A percentile compares a stretch with the other conserved stretches of the same genome.
These are phyloP conservation scores for Pinus taeda DNA, from an alignment of 75 land plant genomes.

Conservation along the genomic window DNA sequence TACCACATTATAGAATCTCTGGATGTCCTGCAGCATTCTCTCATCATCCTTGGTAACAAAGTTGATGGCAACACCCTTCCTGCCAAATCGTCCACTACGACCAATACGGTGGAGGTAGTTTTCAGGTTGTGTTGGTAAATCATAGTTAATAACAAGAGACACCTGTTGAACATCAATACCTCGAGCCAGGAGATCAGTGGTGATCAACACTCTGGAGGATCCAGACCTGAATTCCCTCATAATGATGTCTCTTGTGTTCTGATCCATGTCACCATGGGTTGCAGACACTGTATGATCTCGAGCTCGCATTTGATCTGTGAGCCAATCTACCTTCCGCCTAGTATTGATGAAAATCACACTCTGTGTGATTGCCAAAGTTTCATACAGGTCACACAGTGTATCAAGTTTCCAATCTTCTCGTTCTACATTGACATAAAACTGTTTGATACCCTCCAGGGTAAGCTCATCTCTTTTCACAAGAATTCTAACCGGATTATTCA, in stretches of 20 bases:
- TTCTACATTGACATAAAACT: constrained; percentile 50
- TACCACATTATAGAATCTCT: constrained; percentile 61
- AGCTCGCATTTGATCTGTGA: constrained; percentile 59
- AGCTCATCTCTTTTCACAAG: constrained; percentile 64
- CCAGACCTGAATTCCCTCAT: constrained; percentile 86
- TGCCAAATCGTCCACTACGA: constrained; percentile 75
- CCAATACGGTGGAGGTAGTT: constrained; percentile 87
- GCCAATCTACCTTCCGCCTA: constrained; percentile 64
- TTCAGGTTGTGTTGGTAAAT: constrained; percentile 81
- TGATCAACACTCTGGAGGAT: constrained; percentile 74
- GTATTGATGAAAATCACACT: constrained; percentile 78
- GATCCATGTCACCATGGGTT: constrained; percentile 73
- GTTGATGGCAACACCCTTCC: constrained; percentile 75
- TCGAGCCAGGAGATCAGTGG: constrained; percentile 72
- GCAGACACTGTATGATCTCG: constrained; percentile 70
- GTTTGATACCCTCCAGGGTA: constrained; percentile 56
- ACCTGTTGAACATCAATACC: constrained; percentile 88
- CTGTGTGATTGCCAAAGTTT: constrained; percentile 68
- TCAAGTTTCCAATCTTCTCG: constrained; percentile 52
- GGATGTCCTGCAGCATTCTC: constrained; percentile 72
- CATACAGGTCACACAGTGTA: constrained; percentile 56
- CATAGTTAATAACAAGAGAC: constrained; percentile 77
- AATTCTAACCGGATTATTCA: constrained; percentile 68
- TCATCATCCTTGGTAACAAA: constrained; percentile 68
- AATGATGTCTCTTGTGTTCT: constrained; percentile 65